Evolutionary conservation across 2,329 filamentous ascomycete genomes (phyloP).

Genomic region (Pseudonectria foliicola): DNA sequence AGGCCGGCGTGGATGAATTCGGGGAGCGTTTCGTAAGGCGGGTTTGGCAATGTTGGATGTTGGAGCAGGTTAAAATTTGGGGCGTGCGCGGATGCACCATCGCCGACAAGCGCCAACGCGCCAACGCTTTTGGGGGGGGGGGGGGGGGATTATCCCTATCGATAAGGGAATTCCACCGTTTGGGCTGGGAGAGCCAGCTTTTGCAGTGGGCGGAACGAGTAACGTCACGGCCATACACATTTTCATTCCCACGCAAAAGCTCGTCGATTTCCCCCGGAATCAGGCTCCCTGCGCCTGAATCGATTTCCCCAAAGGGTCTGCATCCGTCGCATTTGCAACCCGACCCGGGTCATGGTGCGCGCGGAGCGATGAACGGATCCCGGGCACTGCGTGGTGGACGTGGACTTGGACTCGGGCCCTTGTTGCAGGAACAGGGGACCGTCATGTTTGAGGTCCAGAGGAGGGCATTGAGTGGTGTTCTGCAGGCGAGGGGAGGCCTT

Average conservation of each 20-base stretch:
- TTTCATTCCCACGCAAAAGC: too few species aligned
- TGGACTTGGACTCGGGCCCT: conserved; percentile 11
- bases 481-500: neutral
- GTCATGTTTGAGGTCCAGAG: conserved; percentile 7
- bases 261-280: too few species aligned
- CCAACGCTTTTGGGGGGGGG: neutral
- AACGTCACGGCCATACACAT: too few species aligned
- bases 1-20: too few species aligned
- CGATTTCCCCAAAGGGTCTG: neutral
- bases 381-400: conserved; percentile 17
- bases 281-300: too few species aligned
- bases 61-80: too few species aligned
- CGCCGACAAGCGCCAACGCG: neutral
- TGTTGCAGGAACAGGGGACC: conserved; percentile 5
- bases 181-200: conserved; percentile 2
- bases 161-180: conserved; percentile 18
- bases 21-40: too few species aligned
- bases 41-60: too few species aligned
- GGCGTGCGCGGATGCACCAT: too few species aligned
- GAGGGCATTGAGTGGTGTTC: conserved; percentile 16
- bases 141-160: conserved; percentile 14
- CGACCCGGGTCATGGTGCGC: conserved; percentile 12
- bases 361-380: conserved; percentile 17
- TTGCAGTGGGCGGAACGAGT: too few species aligned
- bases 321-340: neutral